Evolutionary conservation across 2,329 filamentous ascomycete genomes (phyloP), one percentile per base, ranked within the genome.

Genomic region (Aspergillus oerlinghausenensis): DNA sequence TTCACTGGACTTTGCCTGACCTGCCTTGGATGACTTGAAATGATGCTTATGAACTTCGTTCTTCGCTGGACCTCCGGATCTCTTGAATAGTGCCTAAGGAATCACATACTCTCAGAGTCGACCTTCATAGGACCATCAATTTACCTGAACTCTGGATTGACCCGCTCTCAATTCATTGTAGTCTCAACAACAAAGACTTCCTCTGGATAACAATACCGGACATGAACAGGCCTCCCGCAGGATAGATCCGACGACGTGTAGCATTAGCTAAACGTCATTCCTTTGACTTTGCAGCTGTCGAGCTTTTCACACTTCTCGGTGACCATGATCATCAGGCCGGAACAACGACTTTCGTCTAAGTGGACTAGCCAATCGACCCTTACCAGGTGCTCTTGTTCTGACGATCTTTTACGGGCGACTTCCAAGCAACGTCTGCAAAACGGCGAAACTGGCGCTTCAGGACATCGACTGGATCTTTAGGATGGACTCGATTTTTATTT

Each of bases 1-100:
- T 32, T 17, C 32, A 17, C 48, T 58, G 57, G 62, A 61, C 9
- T 51, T 42, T 29, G 45, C 29, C 45, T 49, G 14, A 38, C 32
- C 54, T 32, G 28, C 48, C 43, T 25, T 17, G 19, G 23, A 47
- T 47, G 10, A 23, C 6, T 47, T 47, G 21, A 47, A 47, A 47
- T 47, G 14, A 47, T 47, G 43, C 21, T 47, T 47, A 25, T 14
- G 21, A 14, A 47, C 43, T 14, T 10, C 43, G 11, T 47, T 25
- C n/a, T 47, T 23, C 21, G 9, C 14, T 21, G 21, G 23, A 25
- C 9, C 23, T 23, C 43, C 10, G n/a, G 21, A 23, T 23, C 11
- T 21, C 11, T 47, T 47, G 43, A 47, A 47, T 23, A 47, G 11
- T 47, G 10, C 43, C 21, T 26, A 11, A 23, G 19, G 21, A 25